A percentile compares a stretch with the other conserved stretches of the same genome.
These are phyloP conservation scores for Perilla frutescens DNA, from an alignment of 257 asterid genomes.

Conservation along the genomic window DNA sequence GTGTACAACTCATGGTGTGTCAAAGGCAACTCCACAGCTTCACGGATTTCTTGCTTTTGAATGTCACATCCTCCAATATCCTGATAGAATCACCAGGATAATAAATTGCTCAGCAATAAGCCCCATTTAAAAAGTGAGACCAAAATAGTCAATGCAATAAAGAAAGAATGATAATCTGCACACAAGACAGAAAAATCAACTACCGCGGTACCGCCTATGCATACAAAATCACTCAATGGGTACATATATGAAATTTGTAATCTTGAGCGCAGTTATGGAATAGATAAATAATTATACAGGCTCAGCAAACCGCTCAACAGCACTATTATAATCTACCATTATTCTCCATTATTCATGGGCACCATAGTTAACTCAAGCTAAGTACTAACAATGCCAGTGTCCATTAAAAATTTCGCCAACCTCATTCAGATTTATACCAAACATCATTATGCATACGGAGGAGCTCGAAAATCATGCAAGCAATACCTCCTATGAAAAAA, in stretches of 20 bases:
- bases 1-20: conserved; percentile 83
- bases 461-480: not conserved
- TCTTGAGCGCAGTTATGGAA: not conserved
- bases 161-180: not conserved
- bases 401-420: not conserved
- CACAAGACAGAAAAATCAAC: not conserved
- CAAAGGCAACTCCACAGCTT: conserved; percentile 89
- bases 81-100: conserved; percentile 42
- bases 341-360: not conserved
- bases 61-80: conserved; percentile 95
- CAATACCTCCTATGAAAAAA: not conserved
- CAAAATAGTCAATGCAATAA: not conserved
- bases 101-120: not conserved
- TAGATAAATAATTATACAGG: not conserved
- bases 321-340: not conserved
- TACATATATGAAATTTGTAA: conserved; percentile 5
- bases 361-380: not conserved
- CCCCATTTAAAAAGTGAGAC: not conserved
- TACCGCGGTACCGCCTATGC: conserved; percentile 1
- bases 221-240: not conserved
- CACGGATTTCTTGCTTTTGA: conserved; percentile 95
- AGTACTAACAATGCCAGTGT: not conserved
- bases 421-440: not conserved
- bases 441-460: not conserved
- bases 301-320: not conserved